Evolutionary conservation across 2,329 filamentous ascomycete species (phyloP).

Genomic region (Zymoseptoria crescenta): DNA sequence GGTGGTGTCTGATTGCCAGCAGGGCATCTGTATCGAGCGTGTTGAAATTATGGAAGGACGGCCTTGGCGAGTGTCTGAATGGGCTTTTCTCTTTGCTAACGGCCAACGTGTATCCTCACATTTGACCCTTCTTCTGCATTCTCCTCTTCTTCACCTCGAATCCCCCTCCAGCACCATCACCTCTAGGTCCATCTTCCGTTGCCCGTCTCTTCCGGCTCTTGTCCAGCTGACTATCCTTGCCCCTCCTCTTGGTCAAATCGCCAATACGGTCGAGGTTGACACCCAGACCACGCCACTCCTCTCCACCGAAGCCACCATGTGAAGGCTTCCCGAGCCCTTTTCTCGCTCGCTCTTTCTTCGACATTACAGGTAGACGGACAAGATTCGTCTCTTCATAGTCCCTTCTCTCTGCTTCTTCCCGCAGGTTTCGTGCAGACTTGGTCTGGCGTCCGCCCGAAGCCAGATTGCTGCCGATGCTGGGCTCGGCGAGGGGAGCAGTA

Average conservation of each 20-base stretch:
- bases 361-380: constrained; percentile 72
- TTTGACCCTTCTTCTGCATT: constrained; percentile 34
- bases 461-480: constrained; percentile 88
- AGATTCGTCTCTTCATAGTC: constrained; percentile 93
- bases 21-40: background rate
- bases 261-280: constrained; percentile 83
- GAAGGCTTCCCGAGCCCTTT: constrained; percentile 41
- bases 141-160: constrained; percentile 63
- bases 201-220: constrained; percentile 79
- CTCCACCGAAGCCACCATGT: constrained; percentile 68
- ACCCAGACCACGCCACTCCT: constrained; percentile 83
- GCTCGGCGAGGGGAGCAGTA: constrained; percentile 69
- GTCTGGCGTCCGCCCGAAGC: constrained; percentile 63
- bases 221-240: constrained; percentile 57
- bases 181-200: constrained; percentile 64
- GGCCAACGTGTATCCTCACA: constrained; percentile 4
- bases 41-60: background rate
- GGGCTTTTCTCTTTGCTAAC: background rate
- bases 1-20: background rate
- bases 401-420: constrained; percentile 67
- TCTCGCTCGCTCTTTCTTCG: constrained; percentile 74
- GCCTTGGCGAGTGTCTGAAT: background rate
- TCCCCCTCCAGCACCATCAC: constrained; percentile 60
- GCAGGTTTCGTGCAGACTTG: constrained; percentile 69
- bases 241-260: constrained; percentile 65